A percentile compares a stretch with the other conserved stretches of the same genome.
Conservation (phyloP, 441 rosid species). For the Sinapis alba region DNA sequence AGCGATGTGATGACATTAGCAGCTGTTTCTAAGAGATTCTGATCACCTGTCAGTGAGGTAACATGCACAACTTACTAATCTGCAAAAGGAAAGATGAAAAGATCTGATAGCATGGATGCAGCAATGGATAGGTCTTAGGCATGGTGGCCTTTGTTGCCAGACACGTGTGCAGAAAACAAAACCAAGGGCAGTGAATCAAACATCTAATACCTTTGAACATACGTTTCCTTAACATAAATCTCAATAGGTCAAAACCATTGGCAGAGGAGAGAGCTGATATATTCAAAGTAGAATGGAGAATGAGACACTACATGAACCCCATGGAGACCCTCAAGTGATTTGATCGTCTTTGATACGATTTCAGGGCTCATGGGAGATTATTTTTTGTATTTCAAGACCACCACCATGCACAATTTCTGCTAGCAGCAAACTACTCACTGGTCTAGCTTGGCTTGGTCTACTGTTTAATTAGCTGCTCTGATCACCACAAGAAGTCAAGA, state of each 20-base stretch:
- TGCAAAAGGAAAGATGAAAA: not conserved
- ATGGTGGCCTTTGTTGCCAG: constrained; percentile 79
- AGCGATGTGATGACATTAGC: constrained; percentile 93
- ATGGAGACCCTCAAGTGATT: constrained; percentile 68
- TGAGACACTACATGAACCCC: constrained; percentile 76
- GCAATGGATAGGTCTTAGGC: constrained; percentile 78
- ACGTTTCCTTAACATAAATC: not conserved
- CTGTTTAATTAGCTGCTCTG: constrained; percentile 1
- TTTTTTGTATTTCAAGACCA: constrained; percentile 4
- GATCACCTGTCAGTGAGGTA: constrained; percentile 59
- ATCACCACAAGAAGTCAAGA: constrained; percentile 17
- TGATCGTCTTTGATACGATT: constrained; percentile 43
- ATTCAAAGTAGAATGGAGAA: constrained; percentile 82
- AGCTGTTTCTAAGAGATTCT: constrained; percentile 60
- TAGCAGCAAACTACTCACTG: constrained; percentile 68
- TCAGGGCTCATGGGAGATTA: constrained; percentile 53
- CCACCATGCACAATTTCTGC: constrained; percentile 17
- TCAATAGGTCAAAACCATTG: too few species aligned
- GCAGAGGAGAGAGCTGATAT: constrained; percentile 7
- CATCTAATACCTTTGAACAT: not conserved
- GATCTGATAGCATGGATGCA: constrained; percentile 57
- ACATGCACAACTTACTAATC: not conserved
- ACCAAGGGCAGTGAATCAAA: constrained; percentile 26
- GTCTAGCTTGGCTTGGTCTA: constrained; percentile 38
- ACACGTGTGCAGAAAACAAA: constrained; percentile 53